Conservation (phyloP, 805 yeast genomes). For the Spathaspora sp. region DNA sequence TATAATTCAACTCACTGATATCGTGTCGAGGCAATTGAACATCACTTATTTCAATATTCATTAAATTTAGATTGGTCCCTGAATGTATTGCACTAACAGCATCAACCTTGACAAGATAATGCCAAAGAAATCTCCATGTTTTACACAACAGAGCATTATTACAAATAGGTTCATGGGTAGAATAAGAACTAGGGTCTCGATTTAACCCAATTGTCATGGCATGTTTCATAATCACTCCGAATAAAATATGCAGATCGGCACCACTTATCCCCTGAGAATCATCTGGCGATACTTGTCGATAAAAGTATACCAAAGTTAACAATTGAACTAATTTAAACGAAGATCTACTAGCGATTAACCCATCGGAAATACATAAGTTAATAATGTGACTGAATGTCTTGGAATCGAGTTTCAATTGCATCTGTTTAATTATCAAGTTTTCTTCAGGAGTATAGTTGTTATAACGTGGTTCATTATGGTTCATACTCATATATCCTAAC, state of each 20-base stretch:
- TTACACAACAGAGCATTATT: conserved; percentile 21
- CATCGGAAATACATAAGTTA: conserved; percentile 32
- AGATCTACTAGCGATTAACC: conserved; percentile 24
- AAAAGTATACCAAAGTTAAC: conserved; percentile 28
- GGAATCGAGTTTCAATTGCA: conserved; percentile 21
- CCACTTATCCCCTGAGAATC: conserved; percentile 41
- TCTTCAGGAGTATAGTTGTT: conserved; percentile 27
- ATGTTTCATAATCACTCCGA: conserved; percentile 34
- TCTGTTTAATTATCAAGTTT: conserved; percentile 23
- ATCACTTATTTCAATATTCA: conserved; percentile 27
- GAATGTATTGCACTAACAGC: conserved; percentile 29
- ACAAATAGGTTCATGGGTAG: conserved; percentile 25
- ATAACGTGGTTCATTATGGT: conserved; percentile 28
- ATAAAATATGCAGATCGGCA: conserved; percentile 34
- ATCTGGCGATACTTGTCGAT: conserved; percentile 36
- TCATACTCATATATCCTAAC: conserved; percentile 36
- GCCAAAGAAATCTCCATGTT: conserved; percentile 39
- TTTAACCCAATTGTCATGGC: conserved; percentile 39
- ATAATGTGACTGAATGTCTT: conserved; percentile 27
- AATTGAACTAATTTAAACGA: conserved; percentile 34
- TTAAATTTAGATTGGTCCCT: conserved; percentile 27
- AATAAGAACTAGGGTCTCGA: conserved; percentile 34
- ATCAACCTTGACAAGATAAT: conserved; percentile 24
- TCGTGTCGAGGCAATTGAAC: conserved; percentile 23
- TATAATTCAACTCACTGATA: conserved; percentile 14